A percentile compares a stretch with the other conserved stretches of the same genome.
Conservation (phyloP, 2,329 filamentous ascomycete genomes). For the Fusarium pilosicola region DNA sequence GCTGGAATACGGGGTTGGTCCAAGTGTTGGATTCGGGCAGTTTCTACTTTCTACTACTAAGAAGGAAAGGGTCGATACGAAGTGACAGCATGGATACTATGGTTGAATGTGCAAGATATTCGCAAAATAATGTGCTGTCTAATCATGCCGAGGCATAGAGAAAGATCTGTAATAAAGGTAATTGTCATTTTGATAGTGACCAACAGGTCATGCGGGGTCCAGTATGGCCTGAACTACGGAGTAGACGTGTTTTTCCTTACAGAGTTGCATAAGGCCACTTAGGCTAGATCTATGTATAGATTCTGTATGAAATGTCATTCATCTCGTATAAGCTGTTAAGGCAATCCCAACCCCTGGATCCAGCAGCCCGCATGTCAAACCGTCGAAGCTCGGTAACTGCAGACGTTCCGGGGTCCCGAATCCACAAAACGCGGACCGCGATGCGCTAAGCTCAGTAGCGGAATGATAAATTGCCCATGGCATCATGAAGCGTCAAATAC, state of each 20-base stretch:
- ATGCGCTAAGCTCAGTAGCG: background rate
- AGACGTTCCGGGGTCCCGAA: background rate
- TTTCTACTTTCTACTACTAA: background rate
- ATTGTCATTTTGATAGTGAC: accelerated
- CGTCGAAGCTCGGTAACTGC: background rate
- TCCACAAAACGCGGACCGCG: background rate
- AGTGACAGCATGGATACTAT: too few relatives aligned
- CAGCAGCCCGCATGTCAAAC: background rate
- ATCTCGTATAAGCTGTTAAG: background rate
- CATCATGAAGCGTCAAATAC: background rate
- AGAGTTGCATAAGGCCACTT: background rate
- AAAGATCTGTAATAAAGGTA: background rate
- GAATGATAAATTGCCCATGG: background rate
- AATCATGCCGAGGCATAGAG: accelerated
- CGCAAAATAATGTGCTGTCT: too few relatives aligned
- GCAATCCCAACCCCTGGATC: background rate
- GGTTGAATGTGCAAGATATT: too few relatives aligned
- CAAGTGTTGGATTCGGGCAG: background rate
- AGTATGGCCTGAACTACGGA: background rate
- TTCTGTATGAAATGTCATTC: too few relatives aligned
- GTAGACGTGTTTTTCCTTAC: background rate
- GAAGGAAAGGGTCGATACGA: accelerated
- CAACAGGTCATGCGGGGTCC: background rate
- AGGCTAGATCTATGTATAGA: background rate
- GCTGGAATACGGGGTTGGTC: background rate